phyloP scores from a whole-genome alignment of 2,329 filamentous ascomycete species.

The Fusarium anthophilum region DNA sequence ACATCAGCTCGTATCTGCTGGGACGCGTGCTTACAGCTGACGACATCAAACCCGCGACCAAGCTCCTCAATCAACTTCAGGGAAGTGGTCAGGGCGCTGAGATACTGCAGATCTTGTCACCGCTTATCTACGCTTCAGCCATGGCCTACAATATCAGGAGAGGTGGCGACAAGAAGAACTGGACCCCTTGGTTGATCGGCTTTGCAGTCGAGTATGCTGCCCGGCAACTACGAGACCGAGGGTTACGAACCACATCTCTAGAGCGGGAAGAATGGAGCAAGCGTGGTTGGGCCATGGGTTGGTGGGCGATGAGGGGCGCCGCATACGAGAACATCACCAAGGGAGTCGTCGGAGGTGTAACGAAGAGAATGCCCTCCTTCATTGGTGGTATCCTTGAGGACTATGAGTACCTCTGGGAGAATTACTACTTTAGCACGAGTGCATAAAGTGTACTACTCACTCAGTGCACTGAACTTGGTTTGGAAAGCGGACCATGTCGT shows the following conservation, averaged over 20 bases:
- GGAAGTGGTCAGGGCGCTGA: slow-evolving; percentile 82
- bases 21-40: slow-evolving; percentile 93
- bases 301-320: slow-evolving; percentile 97
- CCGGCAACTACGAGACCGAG: slow-evolving; percentile 79
- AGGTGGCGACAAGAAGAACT: slow-evolving; percentile 74
- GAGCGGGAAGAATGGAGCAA: slow-evolving; percentile 91
- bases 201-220: slow-evolving; percentile 87
- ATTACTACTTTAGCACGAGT: slow-evolving; percentile 87
- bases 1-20: slow-evolving; percentile 88
- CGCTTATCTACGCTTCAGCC: slow-evolving; percentile 85
- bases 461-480: not conserved
- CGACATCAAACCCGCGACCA: slow-evolving; percentile 92
- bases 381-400: slow-evolving; percentile 89
- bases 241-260: slow-evolving; percentile 82
- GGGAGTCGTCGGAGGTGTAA: slow-evolving; percentile 75
- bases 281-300: slow-evolving; percentile 88
- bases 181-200: slow-evolving; percentile 92
- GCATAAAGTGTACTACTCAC: slow-evolving; percentile 31
- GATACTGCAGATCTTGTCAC: slow-evolving; percentile 89
- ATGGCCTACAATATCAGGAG: slow-evolving; percentile 69
- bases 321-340: slow-evolving; percentile 95
- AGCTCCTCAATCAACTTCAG: slow-evolving; percentile 83
- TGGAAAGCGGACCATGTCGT: not conserved
- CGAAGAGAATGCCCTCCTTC: slow-evolving; percentile 80
- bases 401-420: slow-evolving; percentile 98